These are phyloP conservation scores for Saturnispora ahearnii DNA, from an alignment of 805 yeast species.

Conservation along the genomic window DNA sequence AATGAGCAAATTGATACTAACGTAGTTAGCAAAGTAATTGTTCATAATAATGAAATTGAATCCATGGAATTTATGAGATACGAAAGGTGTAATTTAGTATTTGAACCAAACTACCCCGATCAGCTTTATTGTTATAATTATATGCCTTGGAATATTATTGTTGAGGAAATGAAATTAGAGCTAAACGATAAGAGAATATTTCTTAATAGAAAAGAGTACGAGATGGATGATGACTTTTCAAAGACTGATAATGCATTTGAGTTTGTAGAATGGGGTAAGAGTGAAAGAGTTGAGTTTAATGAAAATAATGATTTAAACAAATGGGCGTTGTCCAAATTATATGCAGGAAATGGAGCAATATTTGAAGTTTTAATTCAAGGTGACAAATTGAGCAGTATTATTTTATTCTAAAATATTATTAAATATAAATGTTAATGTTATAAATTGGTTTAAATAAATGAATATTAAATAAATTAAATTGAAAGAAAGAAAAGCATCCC, in stretches of 20 bases:
- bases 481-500: neutral
- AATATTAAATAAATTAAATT: neutral
- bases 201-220: constrained; percentile 28
- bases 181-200: constrained; percentile 19
- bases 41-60: constrained; percentile 47
- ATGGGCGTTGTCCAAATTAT: constrained; percentile 29
- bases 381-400: constrained; percentile 22
- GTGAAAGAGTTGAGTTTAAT: constrained; percentile 6
- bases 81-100: constrained; percentile 34
- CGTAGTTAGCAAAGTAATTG: constrained; percentile 35
- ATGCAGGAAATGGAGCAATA: constrained; percentile 19
- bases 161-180: neutral
- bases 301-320: constrained; percentile 19
- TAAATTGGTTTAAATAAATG: neutral
- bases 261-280: constrained; percentile 23
- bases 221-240: constrained; percentile 18
- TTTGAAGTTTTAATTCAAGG: constrained; percentile 28
- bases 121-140: neutral
- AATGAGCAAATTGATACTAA: constrained; percentile 21
- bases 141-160: constrained; percentile 1
- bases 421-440: constrained; percentile 1
- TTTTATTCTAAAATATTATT: constrained; percentile 14
- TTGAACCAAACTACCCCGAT: neutral
- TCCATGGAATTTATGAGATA: constrained; percentile 46
- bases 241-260: constrained; percentile 19